A percentile compares a stretch with the other conserved stretches of the same genome.
Conservation (phyloP, 2,329 filamentous ascomycete genomes). For the Sarocladium brachiariae region DNA sequence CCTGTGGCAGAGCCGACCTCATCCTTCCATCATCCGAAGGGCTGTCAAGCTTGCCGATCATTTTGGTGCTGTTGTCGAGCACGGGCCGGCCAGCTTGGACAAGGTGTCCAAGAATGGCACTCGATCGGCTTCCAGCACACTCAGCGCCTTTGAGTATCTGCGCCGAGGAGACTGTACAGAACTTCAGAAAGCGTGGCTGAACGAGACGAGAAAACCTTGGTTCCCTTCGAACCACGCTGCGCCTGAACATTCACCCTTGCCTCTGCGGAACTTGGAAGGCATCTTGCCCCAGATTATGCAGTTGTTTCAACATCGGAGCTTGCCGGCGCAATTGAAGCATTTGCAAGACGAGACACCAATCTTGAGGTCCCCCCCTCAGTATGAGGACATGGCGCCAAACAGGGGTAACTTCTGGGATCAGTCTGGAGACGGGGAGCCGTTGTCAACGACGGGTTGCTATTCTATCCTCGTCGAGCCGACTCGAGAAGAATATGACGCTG, state of each 20-base stretch:
- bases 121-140: constrained; percentile 12
- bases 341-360: constrained; percentile 14
- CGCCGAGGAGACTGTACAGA: constrained; percentile 24
- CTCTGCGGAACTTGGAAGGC: constrained; percentile 16
- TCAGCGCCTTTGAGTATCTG: constrained; percentile 30
- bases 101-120: constrained; percentile 9
- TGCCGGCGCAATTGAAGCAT: constrained; percentile 14
- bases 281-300: constrained; percentile 19
- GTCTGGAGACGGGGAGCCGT: constrained; percentile 20
- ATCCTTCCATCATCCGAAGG: constrained; percentile 27
- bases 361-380: constrained; percentile 17
- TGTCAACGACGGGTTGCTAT: constrained; percentile 24
- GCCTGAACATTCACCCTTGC: constrained; percentile 13
- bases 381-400: constrained; percentile 17
- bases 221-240: constrained; percentile 3
- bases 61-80: constrained; percentile 27
- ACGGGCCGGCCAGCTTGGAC: constrained; percentile 15
- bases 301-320: constrained; percentile 14
- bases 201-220: constrained; percentile 15
- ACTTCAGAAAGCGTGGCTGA: constrained; percentile 22
- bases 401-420: constrained; percentile 25
- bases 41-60: constrained; percentile 29
- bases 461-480: constrained; percentile 23
- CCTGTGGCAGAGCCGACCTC: constrained; percentile 24
- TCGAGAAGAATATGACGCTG: constrained; percentile 21